Evolutionary conservation across 495 filamentous ascomycete species (phyloP).

Genomic region (Parachaetomium inaequale): DNA sequence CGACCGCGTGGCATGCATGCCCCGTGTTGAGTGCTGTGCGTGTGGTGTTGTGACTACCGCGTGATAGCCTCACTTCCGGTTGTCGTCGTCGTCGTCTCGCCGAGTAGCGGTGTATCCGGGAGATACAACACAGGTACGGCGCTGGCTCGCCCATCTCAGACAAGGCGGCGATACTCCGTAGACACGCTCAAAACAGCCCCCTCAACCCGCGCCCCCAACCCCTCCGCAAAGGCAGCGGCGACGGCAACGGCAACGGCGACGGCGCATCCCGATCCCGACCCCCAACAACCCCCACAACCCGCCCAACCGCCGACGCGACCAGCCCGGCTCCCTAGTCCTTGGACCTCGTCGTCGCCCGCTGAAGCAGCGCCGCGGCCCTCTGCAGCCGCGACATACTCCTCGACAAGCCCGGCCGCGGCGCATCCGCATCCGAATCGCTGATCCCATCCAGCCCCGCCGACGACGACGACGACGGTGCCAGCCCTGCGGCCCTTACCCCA

Average conservation of each 20-base stretch:
- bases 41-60: too few species aligned
- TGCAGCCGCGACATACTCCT: constrained; percentile 23
- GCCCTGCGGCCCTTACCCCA: background rate
- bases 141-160: too few species aligned
- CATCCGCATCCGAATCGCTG: constrained; percentile 22
- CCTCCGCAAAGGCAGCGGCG: background rate
- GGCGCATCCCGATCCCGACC: background rate
- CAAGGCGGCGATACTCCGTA: too few species aligned
- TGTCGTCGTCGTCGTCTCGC: too few species aligned
- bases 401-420: constrained; percentile 3
- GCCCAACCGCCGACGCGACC: background rate
- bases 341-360: constrained; percentile 18
- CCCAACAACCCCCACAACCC: background rate
- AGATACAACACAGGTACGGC: too few species aligned
- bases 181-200: background rate
- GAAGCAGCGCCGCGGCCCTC: constrained; percentile 25
- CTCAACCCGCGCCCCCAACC: background rate
- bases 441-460: constrained; percentile 8
- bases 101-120: too few species aligned
- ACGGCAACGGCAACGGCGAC: background rate
- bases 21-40: too few species aligned
- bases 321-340: constrained; percentile 18
- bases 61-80: too few species aligned
- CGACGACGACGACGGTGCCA: background rate
- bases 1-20: too few species aligned